Base-by-base conservation (phyloP, 164 flowering plant genomes). In the Vitis riparia region DNA sequence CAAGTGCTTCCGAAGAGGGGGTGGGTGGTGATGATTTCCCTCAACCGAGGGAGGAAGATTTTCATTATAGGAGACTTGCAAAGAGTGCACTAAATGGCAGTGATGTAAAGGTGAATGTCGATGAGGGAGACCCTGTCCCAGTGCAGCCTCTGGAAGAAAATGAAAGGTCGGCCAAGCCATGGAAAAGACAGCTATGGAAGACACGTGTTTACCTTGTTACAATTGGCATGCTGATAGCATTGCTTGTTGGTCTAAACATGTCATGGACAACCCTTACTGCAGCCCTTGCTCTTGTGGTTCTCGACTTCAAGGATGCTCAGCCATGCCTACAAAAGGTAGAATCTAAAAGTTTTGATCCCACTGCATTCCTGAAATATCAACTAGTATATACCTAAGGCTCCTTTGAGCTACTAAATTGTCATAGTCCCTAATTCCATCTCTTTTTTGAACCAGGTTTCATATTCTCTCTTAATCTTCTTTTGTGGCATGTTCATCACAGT, bases 401-500 rank as follows among this genome's bases (percentile, higher is more conserved):
- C 44, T 37, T 37, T 3, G 7, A 37, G 44, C 44, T 37, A 37
- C 44, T 37, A 37, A 37, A 3, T 37, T 37, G 44, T 37, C 7
- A 37, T 6, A 37, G 44, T 37, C 7, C 7, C 44, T 37, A 37
- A 37, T 37, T 37, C 44, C 7, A 37, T 37, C 44, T 37, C 44
- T 37, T 37, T 37, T 6, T 37, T 48, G 1, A n/a, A 55, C 17
- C 72, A 74, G 77, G 77, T 75, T 50, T 88, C 90, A 0, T 88
- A 88, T 74, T 86, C 92, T 17, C 88, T 86, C 51, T 67, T 88
- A 80, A 63, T 86, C 67, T 88, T 88, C 79, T 88, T 88, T 51
- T 85, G 90, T 72, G 92, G 90, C 29, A 88, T 88, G 92, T 86
- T 88, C 72, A 84, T 88, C 64, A 86, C 92, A 1, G 88, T 88